Base-by-base conservation (phyloP, 306 rosid species). In the Medicago arabica region DNA sequence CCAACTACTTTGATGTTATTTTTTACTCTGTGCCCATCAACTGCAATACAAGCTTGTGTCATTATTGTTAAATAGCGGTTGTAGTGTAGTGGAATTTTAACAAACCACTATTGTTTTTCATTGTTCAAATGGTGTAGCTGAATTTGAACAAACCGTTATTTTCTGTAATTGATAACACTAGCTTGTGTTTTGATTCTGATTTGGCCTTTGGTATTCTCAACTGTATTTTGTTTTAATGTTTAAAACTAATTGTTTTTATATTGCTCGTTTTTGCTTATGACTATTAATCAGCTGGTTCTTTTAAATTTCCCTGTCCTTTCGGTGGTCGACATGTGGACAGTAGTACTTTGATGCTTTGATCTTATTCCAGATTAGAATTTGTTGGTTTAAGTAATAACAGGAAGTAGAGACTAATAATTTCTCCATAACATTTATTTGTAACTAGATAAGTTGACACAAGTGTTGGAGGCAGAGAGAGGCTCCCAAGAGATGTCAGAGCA, bases 401-500 rank as follows among this genome's bases (percentile, higher is more conserved):
- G n/a, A 63, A 54, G 13, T 44, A 25, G 16, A 50, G 40, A 18
- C 76, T 13, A 63, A 50, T n/a, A 46, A 18, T 78, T 71, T 57
- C 54, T 78, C 73, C 58, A 17, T 6, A 38, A 72, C 62, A 80
- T 59, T 62, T 76, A 59, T 25, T 60, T 80, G 55, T 80, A 82
- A 67, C 80, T 74, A 96, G 99, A 90, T 49, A 90, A 86, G 76
- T 88, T 96, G 95, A 96, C 88, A 17, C 91, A 85, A 82, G 87
- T 89, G 83, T 83, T 92, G 84, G 99, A 96, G 78, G 91, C 89
- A 4, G 97, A 96, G 83, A 88, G 98, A 10, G 89, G 89, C 41
- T 88, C 99, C 70, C 98, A 89, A 80, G 93, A 91, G 78, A 82
- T 93, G 71, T 96, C 92, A 28, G 97, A 89, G 63, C 86, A 90